Conservation (phyloP, 768 basidiomycete species). For the Macrolepiota dolichaula region DNA sequence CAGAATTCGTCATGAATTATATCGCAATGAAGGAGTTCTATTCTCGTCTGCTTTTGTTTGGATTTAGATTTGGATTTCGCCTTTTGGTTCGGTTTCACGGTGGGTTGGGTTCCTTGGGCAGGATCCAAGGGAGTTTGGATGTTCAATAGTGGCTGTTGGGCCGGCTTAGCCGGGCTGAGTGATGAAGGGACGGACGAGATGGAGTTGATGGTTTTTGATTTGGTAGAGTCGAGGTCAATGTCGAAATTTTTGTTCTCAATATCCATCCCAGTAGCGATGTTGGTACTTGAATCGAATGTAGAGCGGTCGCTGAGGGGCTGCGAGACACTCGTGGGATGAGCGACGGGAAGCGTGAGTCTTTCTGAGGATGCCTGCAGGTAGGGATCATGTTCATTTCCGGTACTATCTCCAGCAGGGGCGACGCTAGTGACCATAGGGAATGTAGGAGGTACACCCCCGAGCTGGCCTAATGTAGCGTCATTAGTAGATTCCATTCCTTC, state of each 20-base stretch:
- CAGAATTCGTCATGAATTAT: conserved; percentile 84
- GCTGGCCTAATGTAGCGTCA: too few species aligned
- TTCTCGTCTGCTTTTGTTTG: conserved; percentile 28
- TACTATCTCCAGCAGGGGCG: too few species aligned
- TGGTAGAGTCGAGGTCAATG: background rate
- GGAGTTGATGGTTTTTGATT: too few species aligned
- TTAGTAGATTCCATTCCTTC: too few species aligned
- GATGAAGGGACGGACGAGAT: background rate
- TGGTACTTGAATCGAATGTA: background rate
- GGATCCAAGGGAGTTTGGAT: conserved; percentile 7
- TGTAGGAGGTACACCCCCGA: too few species aligned
- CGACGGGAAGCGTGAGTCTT: background rate
- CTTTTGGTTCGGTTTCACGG: conserved; percentile 18
- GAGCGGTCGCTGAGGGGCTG: too few species aligned
- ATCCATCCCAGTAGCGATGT: background rate
- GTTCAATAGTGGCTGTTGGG: background rate
- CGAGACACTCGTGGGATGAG: background rate
- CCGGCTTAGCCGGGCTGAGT: background rate
- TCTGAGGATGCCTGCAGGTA: background rate
- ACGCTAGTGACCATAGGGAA: too few species aligned
- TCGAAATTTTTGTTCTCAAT: background rate
- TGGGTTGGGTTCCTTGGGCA: conserved; percentile 18
- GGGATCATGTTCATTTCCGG: background rate
- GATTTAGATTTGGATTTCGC: conserved; percentile 18
- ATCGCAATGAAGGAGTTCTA: conserved; percentile 75